These are phyloP conservation scores for Chenopodium quinoa DNA, from an alignment of 148 eudicot species.

Conservation along the genomic window DNA sequence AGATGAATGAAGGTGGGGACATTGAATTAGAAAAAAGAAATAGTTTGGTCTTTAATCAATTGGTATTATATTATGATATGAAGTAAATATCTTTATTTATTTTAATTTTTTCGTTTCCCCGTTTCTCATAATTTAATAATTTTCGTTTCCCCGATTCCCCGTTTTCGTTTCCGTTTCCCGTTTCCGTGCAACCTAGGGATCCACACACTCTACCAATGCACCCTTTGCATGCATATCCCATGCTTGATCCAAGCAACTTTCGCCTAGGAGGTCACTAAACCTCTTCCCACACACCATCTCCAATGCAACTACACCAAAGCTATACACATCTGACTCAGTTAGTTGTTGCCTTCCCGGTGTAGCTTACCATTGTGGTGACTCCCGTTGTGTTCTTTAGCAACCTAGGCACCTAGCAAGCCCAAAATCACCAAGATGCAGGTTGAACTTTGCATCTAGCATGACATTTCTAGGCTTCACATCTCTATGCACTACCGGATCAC, in stretches of 20 bases:
- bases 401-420: slow-evolving; percentile 49
- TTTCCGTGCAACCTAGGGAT: neutral
- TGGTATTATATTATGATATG: too few species aligned
- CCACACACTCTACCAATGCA: neutral
- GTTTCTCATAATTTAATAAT: too few species aligned
- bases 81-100: too few species aligned
- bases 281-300: slow-evolving; percentile 64
- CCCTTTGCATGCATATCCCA: slow-evolving; percentile 44
- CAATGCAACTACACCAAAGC: slow-evolving; percentile 66
- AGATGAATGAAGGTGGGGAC: too few species aligned
- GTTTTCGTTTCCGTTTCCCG: too few species aligned
- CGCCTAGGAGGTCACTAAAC: slow-evolving; percentile 51
- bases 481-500: slow-evolving; percentile 56
- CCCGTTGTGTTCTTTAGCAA: slow-evolving; percentile 41
- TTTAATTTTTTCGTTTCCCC: too few species aligned
- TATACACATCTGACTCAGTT: slow-evolving; percentile 67
- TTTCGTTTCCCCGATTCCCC: too few species aligned
- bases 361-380: slow-evolving; percentile 55
- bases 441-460: slow-evolving; percentile 55
- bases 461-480: slow-evolving; percentile 28
- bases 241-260: slow-evolving; percentile 44
- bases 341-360: slow-evolving; percentile 64
- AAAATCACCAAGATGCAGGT: slow-evolving; percentile 65
- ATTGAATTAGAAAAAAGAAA: too few species aligned
- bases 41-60: too few species aligned